These are phyloP conservation scores for Skeletonema menzelii DNA, from an alignment of 108 stramenopile genomes.

Conservation along the genomic window DNA sequence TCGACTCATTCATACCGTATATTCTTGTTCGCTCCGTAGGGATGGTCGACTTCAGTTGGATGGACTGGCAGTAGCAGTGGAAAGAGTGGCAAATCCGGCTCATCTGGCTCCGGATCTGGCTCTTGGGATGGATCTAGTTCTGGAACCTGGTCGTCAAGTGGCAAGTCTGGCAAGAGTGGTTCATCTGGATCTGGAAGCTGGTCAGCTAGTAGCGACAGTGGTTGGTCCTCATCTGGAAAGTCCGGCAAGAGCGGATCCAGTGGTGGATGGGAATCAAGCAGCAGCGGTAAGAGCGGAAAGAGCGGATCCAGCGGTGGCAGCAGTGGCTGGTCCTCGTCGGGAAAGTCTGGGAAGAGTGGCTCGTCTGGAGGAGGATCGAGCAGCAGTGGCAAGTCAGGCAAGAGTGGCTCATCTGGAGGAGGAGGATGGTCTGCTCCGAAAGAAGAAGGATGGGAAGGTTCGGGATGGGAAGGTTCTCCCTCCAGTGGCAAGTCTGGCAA, in stretches of 20 bases:
- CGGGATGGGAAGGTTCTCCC: no score
- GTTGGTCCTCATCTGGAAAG: background rate
- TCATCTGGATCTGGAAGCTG: no score
- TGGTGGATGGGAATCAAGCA: background rate
- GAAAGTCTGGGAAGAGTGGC: background rate
- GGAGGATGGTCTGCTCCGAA: background rate
- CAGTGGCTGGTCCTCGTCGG: background rate
- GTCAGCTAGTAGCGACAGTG: no score
- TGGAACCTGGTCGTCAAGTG: no score
- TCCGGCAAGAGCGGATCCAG: background rate
- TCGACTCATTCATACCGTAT: no score
- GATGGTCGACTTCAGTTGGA: background rate
- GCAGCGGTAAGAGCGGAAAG: background rate
- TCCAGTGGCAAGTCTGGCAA: background rate
- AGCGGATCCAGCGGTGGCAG: background rate
- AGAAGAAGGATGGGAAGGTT: no score
- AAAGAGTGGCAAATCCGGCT: background rate
- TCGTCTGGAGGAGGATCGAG: background rate
- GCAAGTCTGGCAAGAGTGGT: no score
- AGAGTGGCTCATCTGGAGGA: background rate
- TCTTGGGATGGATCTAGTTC: background rate
- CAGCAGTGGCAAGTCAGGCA: background rate
- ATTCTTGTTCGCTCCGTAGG: background rate
- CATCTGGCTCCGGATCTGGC: background rate
- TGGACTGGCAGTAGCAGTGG: background rate